These are phyloP conservation scores for Gigaspora rosea DNA, from an alignment of 192 early-diverging fungal genomes.

Conservation along the genomic window DNA sequence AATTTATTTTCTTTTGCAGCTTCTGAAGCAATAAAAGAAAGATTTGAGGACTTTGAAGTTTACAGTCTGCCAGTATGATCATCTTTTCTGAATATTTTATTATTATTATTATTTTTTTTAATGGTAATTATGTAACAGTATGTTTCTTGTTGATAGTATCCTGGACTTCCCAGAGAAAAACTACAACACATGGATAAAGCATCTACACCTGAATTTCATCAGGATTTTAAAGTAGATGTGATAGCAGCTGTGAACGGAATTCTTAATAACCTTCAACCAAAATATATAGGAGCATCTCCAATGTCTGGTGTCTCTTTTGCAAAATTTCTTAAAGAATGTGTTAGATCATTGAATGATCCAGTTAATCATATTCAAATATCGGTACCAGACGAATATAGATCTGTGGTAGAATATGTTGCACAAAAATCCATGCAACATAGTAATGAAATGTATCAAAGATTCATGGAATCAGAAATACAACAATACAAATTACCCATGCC, in stretches of 20 bases:
- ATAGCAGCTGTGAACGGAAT: neutral
- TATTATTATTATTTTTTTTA: neutral
- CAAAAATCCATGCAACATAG: neutral
- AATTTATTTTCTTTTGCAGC: neutral
- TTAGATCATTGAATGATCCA: conserved; percentile 14
- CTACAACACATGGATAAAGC: conserved; percentile 20
- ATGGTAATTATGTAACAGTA: neutral
- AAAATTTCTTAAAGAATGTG: conserved; percentile 23
- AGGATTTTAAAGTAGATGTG: neutral
- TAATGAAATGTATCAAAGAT: neutral
- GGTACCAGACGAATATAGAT: conserved; percentile 20
- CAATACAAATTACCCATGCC: neutral
- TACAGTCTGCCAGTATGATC: neutral
- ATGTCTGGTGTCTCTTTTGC: conserved; percentile 23
- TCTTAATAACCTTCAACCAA: neutral
- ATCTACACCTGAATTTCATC: neutral
- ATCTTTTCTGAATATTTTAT: neutral
- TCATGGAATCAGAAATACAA: neutral
- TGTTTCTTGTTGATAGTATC: neutral
- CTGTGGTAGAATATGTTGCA: conserved; percentile 7
- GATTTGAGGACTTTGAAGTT: conserved; percentile 13
- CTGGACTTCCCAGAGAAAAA: neutral
- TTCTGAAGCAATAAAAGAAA: conserved; percentile 11
- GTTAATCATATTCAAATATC: conserved; percentile 8
- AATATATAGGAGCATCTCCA: conserved; percentile 14